Conservation (phyloP, 352 stramenopile species). For the Discostella stelligera region DNA sequence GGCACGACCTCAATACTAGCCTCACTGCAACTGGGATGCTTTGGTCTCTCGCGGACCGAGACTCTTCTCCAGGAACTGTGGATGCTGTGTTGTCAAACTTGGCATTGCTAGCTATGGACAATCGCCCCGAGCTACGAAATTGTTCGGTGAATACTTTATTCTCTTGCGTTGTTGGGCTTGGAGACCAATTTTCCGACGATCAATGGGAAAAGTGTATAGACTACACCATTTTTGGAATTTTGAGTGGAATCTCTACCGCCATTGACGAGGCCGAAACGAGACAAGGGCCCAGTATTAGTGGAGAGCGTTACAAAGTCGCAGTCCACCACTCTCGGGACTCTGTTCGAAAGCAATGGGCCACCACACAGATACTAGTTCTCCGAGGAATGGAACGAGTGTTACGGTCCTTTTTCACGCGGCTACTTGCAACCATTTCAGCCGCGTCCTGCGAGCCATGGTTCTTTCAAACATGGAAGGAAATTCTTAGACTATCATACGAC, state of each 20-base stretch:
- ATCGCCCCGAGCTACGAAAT: constrained; percentile 91
- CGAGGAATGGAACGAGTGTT: constrained; percentile 92
- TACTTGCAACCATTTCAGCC: constrained; percentile 58
- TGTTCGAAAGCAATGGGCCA: constrained; percentile 94
- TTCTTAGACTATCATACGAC: constrained; percentile 66
- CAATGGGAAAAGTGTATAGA: constrained; percentile 93
- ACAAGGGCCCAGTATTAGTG: constrained; percentile 14
- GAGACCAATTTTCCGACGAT: constrained; percentile 86
- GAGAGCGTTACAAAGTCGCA: constrained; percentile 80
- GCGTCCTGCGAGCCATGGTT: constrained; percentile 62
- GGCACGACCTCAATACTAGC: constrained; percentile 96
- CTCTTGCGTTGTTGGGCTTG: constrained; percentile 93
- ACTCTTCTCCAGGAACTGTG: constrained; percentile 60
- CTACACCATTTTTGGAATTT: constrained; percentile 90
- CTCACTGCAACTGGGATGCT: constrained; percentile 95
- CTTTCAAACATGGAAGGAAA: constrained; percentile 69
- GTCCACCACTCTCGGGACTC: constrained; percentile 96
- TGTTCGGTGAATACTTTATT: constrained; percentile 97
- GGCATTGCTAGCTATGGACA: constrained; percentile 87
- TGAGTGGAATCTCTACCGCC: constrained; percentile 43
- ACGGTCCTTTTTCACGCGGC: constrained; percentile 74
- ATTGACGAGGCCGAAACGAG: constrained; percentile 47
- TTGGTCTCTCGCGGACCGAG: constrained; percentile 89
- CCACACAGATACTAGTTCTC: constrained; percentile 90
- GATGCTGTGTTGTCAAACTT: constrained; percentile 78